Evolutionary conservation across 768 basidiomycete genomes (phyloP), one percentile per base, ranked within the genome.

Genomic region (Auriscalpium orientale): DNA sequence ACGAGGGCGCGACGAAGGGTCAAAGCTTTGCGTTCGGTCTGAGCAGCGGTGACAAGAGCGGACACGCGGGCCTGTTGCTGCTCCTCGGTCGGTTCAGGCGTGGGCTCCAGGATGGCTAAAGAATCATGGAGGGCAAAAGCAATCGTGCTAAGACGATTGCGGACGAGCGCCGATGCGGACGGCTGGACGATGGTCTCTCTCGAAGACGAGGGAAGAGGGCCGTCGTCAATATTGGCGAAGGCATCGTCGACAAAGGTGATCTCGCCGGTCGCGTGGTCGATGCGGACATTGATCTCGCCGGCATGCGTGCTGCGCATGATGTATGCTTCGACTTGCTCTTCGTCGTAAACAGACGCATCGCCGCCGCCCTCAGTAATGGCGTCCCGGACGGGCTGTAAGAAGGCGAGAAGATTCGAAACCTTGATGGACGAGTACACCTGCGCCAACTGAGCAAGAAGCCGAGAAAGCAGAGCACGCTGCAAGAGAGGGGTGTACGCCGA

Each of bases 341-440:
- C 80, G 57, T 87, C 83, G 70, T 83, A 88, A 43, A 66, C 53
- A 8, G 51, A 37, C 52, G 58, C n/a, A 47, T 55, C 64, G 34
- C 55, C 63, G 16, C 76, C 71, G 4, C 75, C 76, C 38, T 78
- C 73, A 37, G 80, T 66, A 7, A 74, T 79, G 2, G 74, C 74
- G 12, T 80, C 81, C 53, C 78, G 79, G 18, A 91, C 75, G 44
- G 95, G 94, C 1, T 81, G 78, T 49, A 90, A 87, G 54, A 99
- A 84, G 18, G 82, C 76, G 46, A 91, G 78, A 46, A 98, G 77
- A 63, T 86, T 85, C 57, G 76, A 74, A 56, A 98, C 82, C 61
- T 83, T 85, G 74, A 98, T 84, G 12, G 87, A 84, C 33, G 85
- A 87, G 72, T 98, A 99, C 13, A 98, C 87, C 69, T 97, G 89